Evolutionary conservation across 164 flowering plant genomes (phyloP).

Genomic region (Akebia trifoliata): DNA sequence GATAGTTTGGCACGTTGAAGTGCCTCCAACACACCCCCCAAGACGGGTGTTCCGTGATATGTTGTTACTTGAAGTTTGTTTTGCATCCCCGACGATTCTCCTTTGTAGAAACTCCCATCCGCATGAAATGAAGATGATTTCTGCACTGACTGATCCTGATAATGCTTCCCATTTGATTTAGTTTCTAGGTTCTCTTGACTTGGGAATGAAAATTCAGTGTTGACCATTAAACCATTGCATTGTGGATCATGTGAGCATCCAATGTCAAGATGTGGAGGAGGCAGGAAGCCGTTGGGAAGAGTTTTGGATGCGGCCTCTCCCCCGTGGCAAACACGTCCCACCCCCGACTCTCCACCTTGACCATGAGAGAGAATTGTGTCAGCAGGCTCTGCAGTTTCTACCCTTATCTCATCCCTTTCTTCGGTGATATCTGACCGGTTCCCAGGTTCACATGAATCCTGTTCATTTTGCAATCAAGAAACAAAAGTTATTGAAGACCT

Average conservation of each 20-base stretch:
- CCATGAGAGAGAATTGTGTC: conserved; percentile 9
- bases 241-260: conserved; percentile 18
- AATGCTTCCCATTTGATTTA: conserved; percentile 22
- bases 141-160: conserved; percentile 17
- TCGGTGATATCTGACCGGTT: conserved; percentile 76
- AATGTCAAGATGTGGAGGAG: conserved; percentile 11
- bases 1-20: conserved; percentile 64
- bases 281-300: conserved; percentile 12
- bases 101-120: conserved; percentile 7
- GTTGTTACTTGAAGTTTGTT: conserved; percentile 22
- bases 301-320: conserved; percentile 13
- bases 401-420: conserved; percentile 51
- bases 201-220: conserved; percentile 26
- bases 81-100: conserved; percentile 22
- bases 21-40: conserved; percentile 52
- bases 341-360: conserved; percentile 19
- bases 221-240: conserved; percentile 7
- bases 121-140: conserved; percentile 10
- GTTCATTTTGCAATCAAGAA: background rate
- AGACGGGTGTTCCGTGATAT: conserved; percentile 26
- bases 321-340: conserved; percentile 7
- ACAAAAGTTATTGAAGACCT: background rate
- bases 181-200: conserved; percentile 12
- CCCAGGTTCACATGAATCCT: conserved; percentile 80
- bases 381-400: conserved; percentile 15